Conservation (phyloP, 345 rosid species). For the Syzygium aromaticum region DNA sequence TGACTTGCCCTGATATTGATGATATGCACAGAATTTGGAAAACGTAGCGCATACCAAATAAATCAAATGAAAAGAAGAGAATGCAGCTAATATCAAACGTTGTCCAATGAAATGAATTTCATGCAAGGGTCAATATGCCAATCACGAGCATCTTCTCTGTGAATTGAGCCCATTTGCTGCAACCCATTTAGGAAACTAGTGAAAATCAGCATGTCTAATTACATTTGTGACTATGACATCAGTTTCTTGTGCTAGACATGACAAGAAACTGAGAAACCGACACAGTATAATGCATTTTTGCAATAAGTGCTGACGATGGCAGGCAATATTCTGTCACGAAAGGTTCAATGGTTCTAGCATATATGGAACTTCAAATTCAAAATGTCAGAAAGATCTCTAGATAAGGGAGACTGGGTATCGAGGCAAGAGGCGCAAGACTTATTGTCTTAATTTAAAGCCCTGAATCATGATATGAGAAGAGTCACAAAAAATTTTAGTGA, state of each 20-base stretch:
- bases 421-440: background rate
- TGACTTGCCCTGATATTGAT: slow-evolving; percentile 67
- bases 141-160: background rate
- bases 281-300: background rate
- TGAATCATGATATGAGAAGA: background rate
- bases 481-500: background rate
- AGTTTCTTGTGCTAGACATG: background rate
- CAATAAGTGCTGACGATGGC: background rate
- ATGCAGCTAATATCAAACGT: background rate
- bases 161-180: background rate
- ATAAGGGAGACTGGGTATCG: background rate
- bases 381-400: background rate
- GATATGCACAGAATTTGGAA: background rate
- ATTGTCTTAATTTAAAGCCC: background rate
- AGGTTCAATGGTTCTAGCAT: background rate
- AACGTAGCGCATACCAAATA: background rate
- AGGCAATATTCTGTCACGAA: background rate
- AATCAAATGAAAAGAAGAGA: background rate
- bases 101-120: background rate
- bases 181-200: background rate
- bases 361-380: background rate
- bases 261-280: background rate
- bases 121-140: background rate
- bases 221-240: background rate
- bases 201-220: background rate